phyloP scores from a whole-genome alignment of 78 protist genomes.

The Dictyostelium firmibasis region DNA sequence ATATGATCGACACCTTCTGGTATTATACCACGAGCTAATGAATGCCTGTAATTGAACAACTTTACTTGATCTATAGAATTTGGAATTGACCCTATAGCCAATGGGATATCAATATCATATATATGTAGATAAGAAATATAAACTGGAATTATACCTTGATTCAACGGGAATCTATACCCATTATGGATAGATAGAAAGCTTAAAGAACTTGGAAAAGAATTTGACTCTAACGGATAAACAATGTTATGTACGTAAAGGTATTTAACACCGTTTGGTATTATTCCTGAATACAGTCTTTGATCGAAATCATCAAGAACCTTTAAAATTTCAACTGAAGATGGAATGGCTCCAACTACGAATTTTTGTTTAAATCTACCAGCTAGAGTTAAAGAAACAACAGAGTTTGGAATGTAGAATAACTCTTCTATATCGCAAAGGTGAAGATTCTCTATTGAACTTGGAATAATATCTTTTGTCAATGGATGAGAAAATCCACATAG shows the following conservation, averaged over 20 bases:
- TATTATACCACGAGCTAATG: background rate
- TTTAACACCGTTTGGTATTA: background rate
- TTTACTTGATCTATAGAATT: background rate
- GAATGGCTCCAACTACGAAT: background rate
- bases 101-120: background rate
- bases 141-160: background rate
- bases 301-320: background rate
- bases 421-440: background rate
- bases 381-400: background rate
- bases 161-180: background rate
- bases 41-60: background rate
- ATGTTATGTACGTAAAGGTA: background rate
- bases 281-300: background rate
- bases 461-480: background rate
- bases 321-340: background rate
- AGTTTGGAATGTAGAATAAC: background rate
- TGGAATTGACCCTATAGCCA: background rate
- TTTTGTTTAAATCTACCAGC: background rate
- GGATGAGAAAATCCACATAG: background rate
- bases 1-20: background rate
- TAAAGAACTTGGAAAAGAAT: background rate
- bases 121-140: background rate
- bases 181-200: background rate
- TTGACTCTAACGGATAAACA: background rate
- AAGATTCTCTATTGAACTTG: background rate